A percentile compares a stretch with the other conserved stretches of the same genome.
phyloP scores from a whole-genome alignment of 2,329 filamentous ascomycete genomes.

The Eutypa lata region DNA sequence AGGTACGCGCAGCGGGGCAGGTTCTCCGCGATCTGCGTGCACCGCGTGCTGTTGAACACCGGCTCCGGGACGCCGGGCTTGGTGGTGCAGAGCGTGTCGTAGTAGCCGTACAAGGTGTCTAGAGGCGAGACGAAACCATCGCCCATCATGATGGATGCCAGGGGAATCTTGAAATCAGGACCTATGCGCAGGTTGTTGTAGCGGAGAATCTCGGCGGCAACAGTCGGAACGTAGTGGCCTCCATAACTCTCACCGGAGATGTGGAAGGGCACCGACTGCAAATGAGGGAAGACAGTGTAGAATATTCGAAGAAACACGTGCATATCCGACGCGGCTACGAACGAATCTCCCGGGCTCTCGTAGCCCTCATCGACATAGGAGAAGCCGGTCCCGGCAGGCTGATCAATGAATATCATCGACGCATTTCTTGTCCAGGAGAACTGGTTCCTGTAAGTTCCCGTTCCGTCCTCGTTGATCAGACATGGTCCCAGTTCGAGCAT shows the following conservation, averaged over 20 bases:
- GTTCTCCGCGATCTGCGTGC: conserved; percentile 38
- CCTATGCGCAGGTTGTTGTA: conserved; percentile 40
- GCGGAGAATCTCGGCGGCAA: conserved; percentile 39
- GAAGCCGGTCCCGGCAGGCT: conserved; percentile 58
- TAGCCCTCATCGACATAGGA: conserved; percentile 35
- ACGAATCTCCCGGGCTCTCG: conserved; percentile 33
- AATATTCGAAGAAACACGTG: conserved; percentile 48
- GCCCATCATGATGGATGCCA: conserved; percentile 43
- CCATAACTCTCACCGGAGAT: conserved; percentile 49
- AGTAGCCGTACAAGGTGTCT: conserved; percentile 15
- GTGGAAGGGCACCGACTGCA: conserved; percentile 36
- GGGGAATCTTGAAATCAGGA: conserved; percentile 34
- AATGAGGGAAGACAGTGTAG: conserved; percentile 40
- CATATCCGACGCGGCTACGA: conserved; percentile 44
- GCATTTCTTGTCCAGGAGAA: conserved; percentile 53
- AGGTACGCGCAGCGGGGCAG: conserved; percentile 44
- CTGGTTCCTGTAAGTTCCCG: conserved; percentile 45
- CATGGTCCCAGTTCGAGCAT: conserved; percentile 5
- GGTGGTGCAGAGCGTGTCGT: conserved; percentile 15
- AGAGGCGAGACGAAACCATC: conserved; percentile 37
- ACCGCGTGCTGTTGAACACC: conserved; percentile 42
- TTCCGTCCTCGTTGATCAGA: conserved; percentile 32
- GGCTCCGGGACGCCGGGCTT: conserved; percentile 29
- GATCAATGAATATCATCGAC: conserved; percentile 46
- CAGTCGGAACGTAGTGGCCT: conserved; percentile 45